Evolutionary conservation across 805 yeast species (phyloP).

Genomic region (Candida nonsorbophila): DNA sequence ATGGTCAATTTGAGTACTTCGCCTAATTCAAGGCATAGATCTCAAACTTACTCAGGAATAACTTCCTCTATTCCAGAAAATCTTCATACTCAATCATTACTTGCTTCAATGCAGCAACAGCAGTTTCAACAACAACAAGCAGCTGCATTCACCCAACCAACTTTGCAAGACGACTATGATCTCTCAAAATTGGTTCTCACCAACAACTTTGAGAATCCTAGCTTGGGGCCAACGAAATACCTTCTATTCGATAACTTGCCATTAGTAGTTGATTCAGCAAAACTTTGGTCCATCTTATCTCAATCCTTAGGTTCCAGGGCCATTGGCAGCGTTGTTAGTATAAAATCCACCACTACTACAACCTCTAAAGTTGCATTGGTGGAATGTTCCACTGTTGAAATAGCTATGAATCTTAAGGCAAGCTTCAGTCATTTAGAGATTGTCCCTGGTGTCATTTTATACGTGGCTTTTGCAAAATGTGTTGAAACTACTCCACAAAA

Average conservation of each 20-base stretch:
- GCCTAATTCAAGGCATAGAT: conserved; percentile 25
- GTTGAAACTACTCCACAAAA: conserved; percentile 2
- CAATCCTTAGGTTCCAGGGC: conserved; percentile 14
- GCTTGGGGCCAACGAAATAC: conserved; percentile 71
- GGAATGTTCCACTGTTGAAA: conserved; percentile 66
- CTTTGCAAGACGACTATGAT: conserved; percentile 53
- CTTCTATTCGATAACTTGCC: conserved; percentile 81
- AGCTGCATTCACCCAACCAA: conserved; percentile 9
- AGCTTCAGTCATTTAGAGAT: conserved; percentile 78
- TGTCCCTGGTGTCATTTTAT: conserved; percentile 69
- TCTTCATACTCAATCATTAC: conserved; percentile 1
- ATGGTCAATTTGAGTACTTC: conserved; percentile 15
- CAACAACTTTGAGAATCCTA: conserved; percentile 66
- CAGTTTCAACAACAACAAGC: conserved; percentile 9
- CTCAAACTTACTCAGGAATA: conserved; percentile 37
- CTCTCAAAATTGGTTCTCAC: conserved; percentile 55
- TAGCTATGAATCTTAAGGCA: conserved; percentile 76
- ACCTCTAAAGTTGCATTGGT: conserved; percentile 40
- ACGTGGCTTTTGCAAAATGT: conserved; percentile 82
- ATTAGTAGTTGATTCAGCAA: conserved; percentile 51
- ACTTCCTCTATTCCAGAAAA: conserved; percentile 13
- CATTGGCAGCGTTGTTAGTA: conserved; percentile 12
- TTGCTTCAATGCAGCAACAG: conserved; percentile 6
- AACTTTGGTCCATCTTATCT: conserved; percentile 20
- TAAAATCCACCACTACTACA: conserved; percentile 13